Percentiles rank a stretch among this genome's conserved stretches.
Conservation (phyloP, 148 eudicot genomes). For the Chenopodium formosanum region DNA sequence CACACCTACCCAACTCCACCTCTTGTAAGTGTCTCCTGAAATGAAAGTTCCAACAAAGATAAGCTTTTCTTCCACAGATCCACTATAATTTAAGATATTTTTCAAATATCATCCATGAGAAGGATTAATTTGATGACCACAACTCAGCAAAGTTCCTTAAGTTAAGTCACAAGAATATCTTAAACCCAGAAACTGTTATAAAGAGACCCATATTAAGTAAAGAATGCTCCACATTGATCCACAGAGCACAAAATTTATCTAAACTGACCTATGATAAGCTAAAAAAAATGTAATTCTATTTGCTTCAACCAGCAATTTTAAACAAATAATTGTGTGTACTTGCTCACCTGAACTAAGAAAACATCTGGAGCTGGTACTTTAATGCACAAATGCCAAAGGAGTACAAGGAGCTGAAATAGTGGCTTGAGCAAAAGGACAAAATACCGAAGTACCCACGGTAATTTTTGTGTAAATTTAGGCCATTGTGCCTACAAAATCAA, state of each 20-base stretch:
- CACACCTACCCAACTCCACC: neutral
- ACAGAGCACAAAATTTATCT: neutral
- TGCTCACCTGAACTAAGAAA: conserved; percentile 81
- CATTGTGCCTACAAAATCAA: conserved; percentile 63
- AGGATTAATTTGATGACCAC: neutral
- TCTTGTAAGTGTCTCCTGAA: neutral
- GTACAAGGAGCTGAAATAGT: conserved; percentile 66
- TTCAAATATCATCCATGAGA: neutral
- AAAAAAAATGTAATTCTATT: neutral
- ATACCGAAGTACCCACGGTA: conserved; percentile 61
- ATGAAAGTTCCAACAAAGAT: neutral
- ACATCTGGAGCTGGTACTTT: conserved; percentile 90
- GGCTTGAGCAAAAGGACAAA: conserved; percentile 81
- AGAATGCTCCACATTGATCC: neutral
- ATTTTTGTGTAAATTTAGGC: conserved; percentile 56
- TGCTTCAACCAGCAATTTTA: neutral
- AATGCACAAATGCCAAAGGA: conserved; percentile 87
- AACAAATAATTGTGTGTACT: neutral
- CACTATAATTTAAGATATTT: neutral
- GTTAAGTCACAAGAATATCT: neutral
- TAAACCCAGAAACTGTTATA: neutral
- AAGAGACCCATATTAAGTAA: neutral
- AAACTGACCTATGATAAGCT: neutral
- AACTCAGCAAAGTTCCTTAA: neutral
- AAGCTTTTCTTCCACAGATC: neutral